Conservation (phyloP, 2,329 filamentous ascomycete genomes). For the Phoma sp. region DNA sequence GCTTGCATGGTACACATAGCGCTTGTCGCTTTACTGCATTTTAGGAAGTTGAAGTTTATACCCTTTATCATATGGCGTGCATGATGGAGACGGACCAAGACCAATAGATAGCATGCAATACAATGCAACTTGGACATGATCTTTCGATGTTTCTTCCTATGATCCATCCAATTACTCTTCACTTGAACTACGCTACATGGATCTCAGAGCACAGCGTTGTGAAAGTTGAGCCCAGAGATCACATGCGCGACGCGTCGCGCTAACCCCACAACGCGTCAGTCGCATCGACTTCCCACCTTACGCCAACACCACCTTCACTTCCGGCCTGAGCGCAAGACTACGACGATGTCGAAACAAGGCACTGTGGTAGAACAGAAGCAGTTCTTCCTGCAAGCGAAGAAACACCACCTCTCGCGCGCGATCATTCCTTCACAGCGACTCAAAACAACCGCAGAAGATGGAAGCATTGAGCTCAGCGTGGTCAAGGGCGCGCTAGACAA, state of each 20-base stretch:
- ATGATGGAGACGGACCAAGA: neutral
- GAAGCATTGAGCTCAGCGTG: constrained; percentile 55
- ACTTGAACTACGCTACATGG: no score
- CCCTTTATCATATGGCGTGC: neutral
- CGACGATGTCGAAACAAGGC: constrained; percentile 31
- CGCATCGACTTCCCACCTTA: neutral
- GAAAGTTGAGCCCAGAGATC: no score
- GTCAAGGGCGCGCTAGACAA: constrained; percentile 61
- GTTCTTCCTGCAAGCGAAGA: constrained; percentile 68
- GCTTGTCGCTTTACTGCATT: constrained; percentile 4
- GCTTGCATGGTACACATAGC: constrained; percentile 14
- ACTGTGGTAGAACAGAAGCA: constrained; percentile 68
- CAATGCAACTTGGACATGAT: no score
- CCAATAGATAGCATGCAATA: no score
- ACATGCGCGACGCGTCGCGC: constrained; percentile 12
- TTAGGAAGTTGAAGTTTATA: neutral
- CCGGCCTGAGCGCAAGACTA: neutral
- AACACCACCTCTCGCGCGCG: constrained; percentile 67
- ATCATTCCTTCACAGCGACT: constrained; percentile 64
- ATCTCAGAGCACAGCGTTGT: no score
- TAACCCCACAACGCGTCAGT: constrained; percentile 14
- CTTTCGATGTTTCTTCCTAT: neutral
- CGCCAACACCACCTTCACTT: neutral
- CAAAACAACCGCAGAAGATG: constrained; percentile 58
- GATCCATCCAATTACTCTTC: no score